These are phyloP conservation scores for Aeschynomene evenia DNA, from an alignment of 306 rosid species.

Conservation along the genomic window DNA sequence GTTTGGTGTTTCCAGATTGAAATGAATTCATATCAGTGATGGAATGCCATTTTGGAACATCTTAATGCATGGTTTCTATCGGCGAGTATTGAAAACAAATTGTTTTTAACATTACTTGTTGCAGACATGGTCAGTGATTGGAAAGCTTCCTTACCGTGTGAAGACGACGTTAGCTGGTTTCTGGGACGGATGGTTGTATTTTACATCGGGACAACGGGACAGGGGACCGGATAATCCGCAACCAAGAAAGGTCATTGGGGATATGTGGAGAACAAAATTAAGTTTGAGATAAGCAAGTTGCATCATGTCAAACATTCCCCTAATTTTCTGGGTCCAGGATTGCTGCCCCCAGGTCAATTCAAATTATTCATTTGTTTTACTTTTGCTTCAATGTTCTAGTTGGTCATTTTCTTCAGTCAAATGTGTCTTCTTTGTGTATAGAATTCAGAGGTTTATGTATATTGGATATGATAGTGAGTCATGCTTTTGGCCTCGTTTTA, in stretches of 20 bases:
- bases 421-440: constrained; percentile 5
- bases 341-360: neutral
- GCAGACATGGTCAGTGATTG: constrained; percentile 91
- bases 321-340: neutral
- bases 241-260: constrained; percentile 66
- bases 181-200: constrained; percentile 86
- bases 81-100: neutral
- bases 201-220: constrained; percentile 91
- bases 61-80: neutral
- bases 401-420: neutral
- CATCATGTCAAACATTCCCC: neutral
- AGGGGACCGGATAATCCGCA: constrained; percentile 92
- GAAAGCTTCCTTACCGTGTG: constrained; percentile 84
- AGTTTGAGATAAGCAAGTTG: constrained; percentile 16
- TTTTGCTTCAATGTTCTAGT: neutral
- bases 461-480: neutral
- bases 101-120: neutral
- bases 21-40: neutral
- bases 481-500: neutral
- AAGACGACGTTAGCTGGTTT: constrained; percentile 79
- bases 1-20: neutral
- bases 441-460: neutral
- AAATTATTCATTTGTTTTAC: constrained; percentile 17
- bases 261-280: constrained; percentile 82
- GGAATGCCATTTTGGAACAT: neutral